A percentile compares a stretch with the other conserved stretches of the same genome.
phyloP scores from a whole-genome alignment of 352 stramenopile genomes.

The Phytopythium boreale region DNA sequence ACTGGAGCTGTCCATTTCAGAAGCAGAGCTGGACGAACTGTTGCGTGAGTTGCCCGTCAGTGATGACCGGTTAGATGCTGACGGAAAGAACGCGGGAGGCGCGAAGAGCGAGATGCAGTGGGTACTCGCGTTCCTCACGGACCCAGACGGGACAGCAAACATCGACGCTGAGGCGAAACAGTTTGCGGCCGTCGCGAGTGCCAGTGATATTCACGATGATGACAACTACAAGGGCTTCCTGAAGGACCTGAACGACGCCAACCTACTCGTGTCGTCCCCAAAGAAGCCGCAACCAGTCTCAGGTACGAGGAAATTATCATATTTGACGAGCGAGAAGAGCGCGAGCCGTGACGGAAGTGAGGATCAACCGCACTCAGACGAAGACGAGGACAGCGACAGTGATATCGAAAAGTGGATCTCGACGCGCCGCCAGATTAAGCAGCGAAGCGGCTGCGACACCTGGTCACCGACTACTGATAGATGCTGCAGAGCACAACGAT shows the following conservation, averaged over 20 bases:
- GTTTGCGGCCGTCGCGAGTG: constrained; percentile 22
- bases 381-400: constrained; percentile 1
- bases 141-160: constrained; percentile 41
- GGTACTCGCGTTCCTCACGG: constrained; percentile 59
- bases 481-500: background rate
- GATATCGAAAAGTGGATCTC: constrained; percentile 6
- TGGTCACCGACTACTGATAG: background rate
- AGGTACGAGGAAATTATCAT: background rate
- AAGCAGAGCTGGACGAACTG: constrained; percentile 55
- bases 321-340: background rate
- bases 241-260: constrained; percentile 50
- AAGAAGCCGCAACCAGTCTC: background rate
- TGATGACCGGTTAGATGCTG: constrained; percentile 1
- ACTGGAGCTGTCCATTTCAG: constrained; percentile 55
- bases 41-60: constrained; percentile 28
- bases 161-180: constrained; percentile 57
- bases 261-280: constrained; percentile 29
- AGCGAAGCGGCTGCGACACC: background rate
- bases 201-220: constrained; percentile 38
- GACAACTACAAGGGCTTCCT: constrained; percentile 77
- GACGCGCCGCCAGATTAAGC: background rate
- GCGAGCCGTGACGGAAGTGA: background rate
- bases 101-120: constrained; percentile 61
- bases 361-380: background rate
- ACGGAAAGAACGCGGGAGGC: constrained; percentile 9